phyloP scores from a whole-genome alignment of 805 yeast species.

The Cyberlindnera mississippiensis region DNA sequence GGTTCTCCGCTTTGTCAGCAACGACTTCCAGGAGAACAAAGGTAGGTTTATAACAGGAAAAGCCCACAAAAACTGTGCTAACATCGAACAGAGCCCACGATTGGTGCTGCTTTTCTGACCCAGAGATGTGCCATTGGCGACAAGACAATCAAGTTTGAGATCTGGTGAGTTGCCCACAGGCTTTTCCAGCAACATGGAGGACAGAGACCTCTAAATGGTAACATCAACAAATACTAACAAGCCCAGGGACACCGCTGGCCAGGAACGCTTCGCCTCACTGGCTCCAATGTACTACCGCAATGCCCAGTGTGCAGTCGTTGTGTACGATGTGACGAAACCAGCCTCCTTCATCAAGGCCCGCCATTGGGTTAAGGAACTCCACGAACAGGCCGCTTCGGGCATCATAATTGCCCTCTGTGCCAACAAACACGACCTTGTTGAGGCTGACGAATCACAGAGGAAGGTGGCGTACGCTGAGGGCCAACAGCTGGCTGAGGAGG shows the following conservation, averaged over 20 bases:
- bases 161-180: constrained; percentile 64
- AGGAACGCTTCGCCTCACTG: constrained; percentile 90
- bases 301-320: constrained; percentile 95
- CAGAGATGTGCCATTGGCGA: constrained; percentile 88
- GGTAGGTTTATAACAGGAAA: constrained; percentile 29
- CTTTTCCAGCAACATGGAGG: too few relatives aligned
- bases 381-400: constrained; percentile 90
- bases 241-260: constrained; percentile 87
- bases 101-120: constrained; percentile 96
- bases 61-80: too few relatives aligned
- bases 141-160: constrained; percentile 84
- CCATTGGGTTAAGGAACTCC: constrained; percentile 96
- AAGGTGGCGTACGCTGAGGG: constrained; percentile 89
- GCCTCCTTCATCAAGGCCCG: constrained; percentile 94
- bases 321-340: constrained; percentile 92
- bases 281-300: constrained; percentile 98
- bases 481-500: constrained; percentile 81
- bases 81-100: constrained; percentile 90
- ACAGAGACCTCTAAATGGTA: not conserved
- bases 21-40: constrained; percentile 94
- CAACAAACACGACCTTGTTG: constrained; percentile 80
- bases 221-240: constrained; percentile 2
- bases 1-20: constrained; percentile 87
- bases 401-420: constrained; percentile 93
- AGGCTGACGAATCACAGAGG: constrained; percentile 52